A percentile compares a stretch with the other conserved stretches of the same genome.
phyloP scores from a whole-genome alignment of 768 basidiomycete genomes.

The Pulveroboletus sp. region DNA sequence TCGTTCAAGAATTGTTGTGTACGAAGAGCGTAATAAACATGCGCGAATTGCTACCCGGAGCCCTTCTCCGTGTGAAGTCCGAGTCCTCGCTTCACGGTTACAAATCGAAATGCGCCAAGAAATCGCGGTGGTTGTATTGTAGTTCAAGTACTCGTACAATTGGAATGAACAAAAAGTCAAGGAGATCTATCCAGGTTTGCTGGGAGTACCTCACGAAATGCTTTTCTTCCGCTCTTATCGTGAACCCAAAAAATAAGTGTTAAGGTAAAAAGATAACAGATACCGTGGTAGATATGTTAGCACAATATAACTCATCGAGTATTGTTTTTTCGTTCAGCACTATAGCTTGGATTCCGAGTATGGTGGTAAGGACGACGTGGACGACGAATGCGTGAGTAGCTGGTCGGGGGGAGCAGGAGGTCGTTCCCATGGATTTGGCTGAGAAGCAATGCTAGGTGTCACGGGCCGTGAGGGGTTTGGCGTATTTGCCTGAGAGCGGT shows the following conservation, averaged over 20 bases:
- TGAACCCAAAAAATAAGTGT: slow-evolving; percentile 1
- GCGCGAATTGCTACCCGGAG: too few species aligned
- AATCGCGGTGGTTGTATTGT: neutral
- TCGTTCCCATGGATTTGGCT: slow-evolving; percentile 23
- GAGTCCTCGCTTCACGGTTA: too few species aligned
- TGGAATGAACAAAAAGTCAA: slow-evolving; percentile 11
- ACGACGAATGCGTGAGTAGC: slow-evolving; percentile 31
- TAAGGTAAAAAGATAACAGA: slow-evolving; percentile 26
- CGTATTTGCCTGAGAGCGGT: slow-evolving; percentile 78
- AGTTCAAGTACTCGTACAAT: slow-evolving; percentile 14
- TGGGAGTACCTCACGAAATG: neutral
- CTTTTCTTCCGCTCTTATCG: neutral
- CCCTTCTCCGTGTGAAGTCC: too few species aligned
- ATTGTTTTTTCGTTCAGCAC: neutral
- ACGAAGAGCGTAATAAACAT: too few species aligned
- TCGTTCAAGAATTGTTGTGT: neutral
- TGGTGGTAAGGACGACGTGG: slow-evolving; percentile 41
- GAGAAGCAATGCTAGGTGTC: slow-evolving; percentile 44
- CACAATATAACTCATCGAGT: slow-evolving; percentile 2
- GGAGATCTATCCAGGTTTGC: slow-evolving; percentile 11
- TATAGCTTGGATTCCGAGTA: slow-evolving; percentile 32
- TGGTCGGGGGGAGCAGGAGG: slow-evolving; percentile 7
- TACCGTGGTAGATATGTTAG: slow-evolving; percentile 18
- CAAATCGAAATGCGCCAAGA: neutral
- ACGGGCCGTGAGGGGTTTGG: slow-evolving; percentile 60